phyloP scores from a whole-genome alignment of 805 yeast genomes.

The Millerago galiae region DNA sequence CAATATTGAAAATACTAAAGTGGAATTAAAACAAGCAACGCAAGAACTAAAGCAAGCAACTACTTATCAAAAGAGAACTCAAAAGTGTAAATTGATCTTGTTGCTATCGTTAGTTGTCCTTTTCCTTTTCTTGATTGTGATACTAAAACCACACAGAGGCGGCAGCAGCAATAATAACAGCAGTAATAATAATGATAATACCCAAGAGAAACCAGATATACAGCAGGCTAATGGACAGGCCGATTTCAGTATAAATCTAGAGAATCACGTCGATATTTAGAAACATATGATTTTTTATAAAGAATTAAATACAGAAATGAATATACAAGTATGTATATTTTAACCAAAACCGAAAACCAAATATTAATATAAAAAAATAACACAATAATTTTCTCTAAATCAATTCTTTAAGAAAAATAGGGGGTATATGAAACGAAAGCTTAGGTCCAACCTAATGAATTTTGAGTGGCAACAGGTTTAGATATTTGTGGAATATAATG shows the following conservation, averaged over 20 bases:
- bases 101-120: conserved; percentile 65
- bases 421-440: neutral
- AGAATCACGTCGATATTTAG: neutral
- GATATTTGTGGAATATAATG: conserved; percentile 44
- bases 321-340: too few species aligned
- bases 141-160: conserved; percentile 51
- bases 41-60: conserved; percentile 73
- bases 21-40: conserved; percentile 70
- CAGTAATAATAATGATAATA: neutral
- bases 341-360: neutral
- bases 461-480: conserved; percentile 62
- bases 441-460: conserved; percentile 64
- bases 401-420: neutral
- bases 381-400: neutral
- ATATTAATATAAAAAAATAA: too few species aligned
- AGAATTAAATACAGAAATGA: too few species aligned
- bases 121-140: conserved; percentile 60
- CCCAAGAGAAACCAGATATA: neutral
- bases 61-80: conserved; percentile 77
- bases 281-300: too few species aligned
- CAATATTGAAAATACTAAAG: conserved; percentile 74
- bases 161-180: conserved; percentile 17
- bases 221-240: neutral
- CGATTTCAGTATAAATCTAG: neutral
- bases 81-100: conserved; percentile 83